phyloP scores from a whole-genome alignment of 768 basidiomycete genomes.

The Naematelia encephala region DNA sequence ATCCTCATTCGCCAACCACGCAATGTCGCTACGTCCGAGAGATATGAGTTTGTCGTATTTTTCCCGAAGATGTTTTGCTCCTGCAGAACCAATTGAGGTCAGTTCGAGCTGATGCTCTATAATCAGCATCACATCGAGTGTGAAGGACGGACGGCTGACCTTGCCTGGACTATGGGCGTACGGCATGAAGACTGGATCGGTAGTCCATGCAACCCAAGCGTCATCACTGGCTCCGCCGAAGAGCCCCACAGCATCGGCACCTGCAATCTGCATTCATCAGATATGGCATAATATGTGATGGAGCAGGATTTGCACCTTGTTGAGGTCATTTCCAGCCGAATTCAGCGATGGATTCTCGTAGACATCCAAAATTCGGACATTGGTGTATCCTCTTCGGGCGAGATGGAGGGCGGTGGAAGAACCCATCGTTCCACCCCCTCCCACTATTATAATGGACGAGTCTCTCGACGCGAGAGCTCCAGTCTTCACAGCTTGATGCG shows the following conservation, averaged over 20 bases:
- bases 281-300: not conserved
- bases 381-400: constrained; percentile 39
- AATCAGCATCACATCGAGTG: not conserved
- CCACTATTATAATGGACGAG: constrained; percentile 28
- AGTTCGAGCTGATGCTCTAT: constrained; percentile 23
- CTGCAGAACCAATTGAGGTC: constrained; percentile 15
- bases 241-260: constrained; percentile 8
- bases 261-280: constrained; percentile 2
- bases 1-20: constrained; percentile 36
- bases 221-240: constrained; percentile 2
- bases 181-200: constrained; percentile 39
- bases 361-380: constrained; percentile 41
- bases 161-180: constrained; percentile 40
- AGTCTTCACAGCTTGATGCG: not conserved
- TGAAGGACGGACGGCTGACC: constrained; percentile 11
- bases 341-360: constrained; percentile 35
- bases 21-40: constrained; percentile 16
- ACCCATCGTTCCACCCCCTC: constrained; percentile 49
- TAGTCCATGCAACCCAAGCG: constrained; percentile 43
- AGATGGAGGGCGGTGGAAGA: constrained; percentile 48
- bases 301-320: constrained; percentile 37
- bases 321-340: constrained; percentile 45
- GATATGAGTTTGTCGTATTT: constrained; percentile 19
- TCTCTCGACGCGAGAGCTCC: not conserved
- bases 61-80: constrained; percentile 11